Conservation (phyloP, 306 rosid species). For the Hippophae tibetana region DNA sequence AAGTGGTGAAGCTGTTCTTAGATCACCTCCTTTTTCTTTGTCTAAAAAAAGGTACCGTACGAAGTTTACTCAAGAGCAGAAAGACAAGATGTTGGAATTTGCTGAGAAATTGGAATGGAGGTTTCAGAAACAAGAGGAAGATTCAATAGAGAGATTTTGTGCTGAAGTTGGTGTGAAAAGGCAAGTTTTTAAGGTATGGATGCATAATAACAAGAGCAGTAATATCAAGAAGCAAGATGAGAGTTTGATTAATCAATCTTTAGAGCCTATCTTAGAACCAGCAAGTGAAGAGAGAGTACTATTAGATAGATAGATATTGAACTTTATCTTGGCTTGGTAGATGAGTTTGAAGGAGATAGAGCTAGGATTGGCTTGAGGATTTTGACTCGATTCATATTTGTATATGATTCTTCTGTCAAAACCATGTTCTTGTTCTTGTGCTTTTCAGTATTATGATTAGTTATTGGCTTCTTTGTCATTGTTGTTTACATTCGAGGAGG, state of each 20-base stretch:
- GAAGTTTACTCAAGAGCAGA: slow-evolving; percentile 40
- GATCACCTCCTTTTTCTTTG: slow-evolving; percentile 14
- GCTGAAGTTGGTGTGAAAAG: slow-evolving; percentile 39
- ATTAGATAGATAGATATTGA: too few species aligned
- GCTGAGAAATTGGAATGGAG: slow-evolving; percentile 49
- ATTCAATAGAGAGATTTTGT: slow-evolving; percentile 36
- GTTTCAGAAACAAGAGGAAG: slow-evolving; percentile 43
- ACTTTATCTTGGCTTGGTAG: too few species aligned
- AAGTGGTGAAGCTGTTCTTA: slow-evolving; percentile 12
- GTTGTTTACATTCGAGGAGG: too few species aligned
- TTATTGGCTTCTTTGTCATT: too few species aligned
- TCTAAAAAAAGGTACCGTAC: slow-evolving; percentile 41
- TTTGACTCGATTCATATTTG: too few species aligned
- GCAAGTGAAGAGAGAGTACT: too few species aligned
- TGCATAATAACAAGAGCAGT: slow-evolving; percentile 44
- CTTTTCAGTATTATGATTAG: too few species aligned
- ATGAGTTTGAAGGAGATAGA: neutral
- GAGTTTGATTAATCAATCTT: neutral
- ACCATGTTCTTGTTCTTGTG: too few species aligned
- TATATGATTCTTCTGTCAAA: too few species aligned
- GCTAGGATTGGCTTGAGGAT: neutral
- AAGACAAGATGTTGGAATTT: slow-evolving; percentile 38
- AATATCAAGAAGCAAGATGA: slow-evolving; percentile 19
- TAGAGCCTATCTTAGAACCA: slow-evolving; percentile 1
- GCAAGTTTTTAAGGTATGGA: slow-evolving; percentile 47